Evolutionary conservation across 768 basidiomycete species (phyloP).

Genomic region (Pleurotus cornucopiae): DNA sequence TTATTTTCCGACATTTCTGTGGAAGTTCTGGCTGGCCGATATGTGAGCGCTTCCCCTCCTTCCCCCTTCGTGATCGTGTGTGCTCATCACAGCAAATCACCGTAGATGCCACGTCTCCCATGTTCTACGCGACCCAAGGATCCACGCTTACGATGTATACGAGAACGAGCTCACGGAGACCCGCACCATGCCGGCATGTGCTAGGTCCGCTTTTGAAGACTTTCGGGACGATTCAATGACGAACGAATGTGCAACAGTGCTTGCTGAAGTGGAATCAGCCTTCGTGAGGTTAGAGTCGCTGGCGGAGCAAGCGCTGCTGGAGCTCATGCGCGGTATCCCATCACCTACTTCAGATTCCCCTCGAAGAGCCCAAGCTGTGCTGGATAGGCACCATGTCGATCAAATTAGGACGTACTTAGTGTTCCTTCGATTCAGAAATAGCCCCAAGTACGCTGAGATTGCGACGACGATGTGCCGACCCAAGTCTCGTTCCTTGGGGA

Average conservation of each 20-base stretch:
- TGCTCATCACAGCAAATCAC: too few relatives aligned
- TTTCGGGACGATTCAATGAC: slow-evolving; percentile 29
- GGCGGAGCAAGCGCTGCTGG: slow-evolving; percentile 33
- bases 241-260: slow-evolving; percentile 27
- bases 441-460: slow-evolving; percentile 38
- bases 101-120: slow-evolving; percentile 12
- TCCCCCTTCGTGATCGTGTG: too few relatives aligned
- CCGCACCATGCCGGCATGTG: slow-evolving; percentile 27
- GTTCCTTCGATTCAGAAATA: slow-evolving; percentile 58
- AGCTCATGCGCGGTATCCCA: slow-evolving; percentile 29
- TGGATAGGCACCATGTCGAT: slow-evolving; percentile 27
- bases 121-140: slow-evolving; percentile 29
- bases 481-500: neutral
- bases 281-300: slow-evolving; percentile 40
- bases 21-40: slow-evolving; percentile 46
- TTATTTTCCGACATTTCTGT: slow-evolving; percentile 43
- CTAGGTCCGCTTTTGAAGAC: slow-evolving; percentile 38
- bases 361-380: slow-evolving; percentile 21
- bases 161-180: slow-evolving; percentile 46
- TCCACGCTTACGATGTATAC: slow-evolving; percentile 52
- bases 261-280: slow-evolving; percentile 37
- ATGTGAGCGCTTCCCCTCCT: slow-evolving; percentile 23
- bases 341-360: slow-evolving; percentile 13
- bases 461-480: slow-evolving; percentile 15
- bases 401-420: slow-evolving; percentile 46